phyloP scores from a whole-genome alignment of 805 yeast species.

The Jamesozyma piceae region DNA sequence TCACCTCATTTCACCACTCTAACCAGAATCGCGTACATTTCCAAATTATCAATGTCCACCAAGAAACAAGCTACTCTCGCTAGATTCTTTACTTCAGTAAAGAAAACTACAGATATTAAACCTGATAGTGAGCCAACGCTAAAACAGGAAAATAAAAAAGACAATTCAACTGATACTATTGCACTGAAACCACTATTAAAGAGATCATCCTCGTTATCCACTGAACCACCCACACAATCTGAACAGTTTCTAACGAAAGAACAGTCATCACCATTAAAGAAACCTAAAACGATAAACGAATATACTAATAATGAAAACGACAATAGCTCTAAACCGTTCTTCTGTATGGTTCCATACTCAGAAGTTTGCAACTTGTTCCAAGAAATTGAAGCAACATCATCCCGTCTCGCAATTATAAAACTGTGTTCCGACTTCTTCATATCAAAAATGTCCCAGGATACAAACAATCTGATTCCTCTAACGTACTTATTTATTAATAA shows the following conservation, averaged over 20 bases:
- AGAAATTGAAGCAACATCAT: constrained; percentile 67
- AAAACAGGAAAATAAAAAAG: constrained; percentile 5
- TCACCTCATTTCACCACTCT: neutral
- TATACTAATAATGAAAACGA: neutral
- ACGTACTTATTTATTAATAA: constrained; percentile 82
- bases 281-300: neutral
- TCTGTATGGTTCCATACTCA: constrained; percentile 28
- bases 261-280: neutral
- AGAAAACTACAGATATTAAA: constrained; percentile 7
- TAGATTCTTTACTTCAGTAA: constrained; percentile 24
- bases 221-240: neutral
- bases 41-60: neutral
- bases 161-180: neutral
- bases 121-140: neutral
- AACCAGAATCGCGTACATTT: neutral
- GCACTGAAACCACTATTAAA: neutral
- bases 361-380: constrained; percentile 57
- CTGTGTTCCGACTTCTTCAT: constrained; percentile 64
- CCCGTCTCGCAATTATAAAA: constrained; percentile 73
- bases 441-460: constrained; percentile 48
- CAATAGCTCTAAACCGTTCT: neutral
- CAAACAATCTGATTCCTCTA: constrained; percentile 50
- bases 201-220: neutral
- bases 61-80: constrained; percentile 26
- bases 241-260: neutral